phyloP scores from a whole-genome alignment of 169 alveolate genomes.

The Plasmodium knowlesi region DNA sequence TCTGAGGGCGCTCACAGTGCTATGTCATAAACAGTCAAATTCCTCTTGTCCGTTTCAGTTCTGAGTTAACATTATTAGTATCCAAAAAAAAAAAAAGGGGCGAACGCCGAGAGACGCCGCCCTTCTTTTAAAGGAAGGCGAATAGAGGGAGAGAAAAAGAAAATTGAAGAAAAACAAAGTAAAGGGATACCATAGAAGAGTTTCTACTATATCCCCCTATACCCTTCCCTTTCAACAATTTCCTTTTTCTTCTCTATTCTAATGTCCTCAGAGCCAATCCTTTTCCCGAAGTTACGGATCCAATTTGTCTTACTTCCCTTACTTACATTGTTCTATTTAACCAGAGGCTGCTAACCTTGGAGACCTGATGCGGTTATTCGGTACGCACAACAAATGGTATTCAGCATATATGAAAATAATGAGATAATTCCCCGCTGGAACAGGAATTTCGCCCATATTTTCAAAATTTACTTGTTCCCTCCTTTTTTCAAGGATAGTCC shows the following conservation, averaged over 20 bases:
- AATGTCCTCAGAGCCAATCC: constrained; percentile 95
- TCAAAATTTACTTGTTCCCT: constrained; percentile 31
- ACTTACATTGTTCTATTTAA: constrained; percentile 91
- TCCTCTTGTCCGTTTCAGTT: constrained; percentile 95
- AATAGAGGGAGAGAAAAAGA: too few relatives aligned
- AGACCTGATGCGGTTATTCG: constrained; percentile 96
- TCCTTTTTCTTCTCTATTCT: constrained; percentile 75
- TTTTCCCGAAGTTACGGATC: constrained; percentile 94
- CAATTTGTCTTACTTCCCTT: constrained; percentile 94
- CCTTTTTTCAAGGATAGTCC: constrained; percentile 72
- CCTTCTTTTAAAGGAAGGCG: too few relatives aligned
- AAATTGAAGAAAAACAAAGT: too few relatives aligned
- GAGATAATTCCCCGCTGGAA: background rate
- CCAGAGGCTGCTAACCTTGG: constrained; percentile 95
- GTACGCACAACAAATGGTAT: constrained; percentile 91
- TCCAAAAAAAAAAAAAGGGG: too few relatives aligned
- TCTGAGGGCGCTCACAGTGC: constrained; percentile 92
- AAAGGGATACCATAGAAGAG: too few relatives aligned
- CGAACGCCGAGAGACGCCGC: too few relatives aligned
- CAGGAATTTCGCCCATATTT: background rate
- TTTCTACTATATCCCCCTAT: background rate
- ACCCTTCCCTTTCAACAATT: constrained; percentile 7
- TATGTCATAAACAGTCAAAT: constrained; percentile 93
- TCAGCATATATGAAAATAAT: background rate
- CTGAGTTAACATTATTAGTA: constrained; percentile 77